Evolutionary conservation across 306 rosid genomes (phyloP), one percentile per base, ranked within the genome.

Genomic region (Inga leiocalycina): DNA sequence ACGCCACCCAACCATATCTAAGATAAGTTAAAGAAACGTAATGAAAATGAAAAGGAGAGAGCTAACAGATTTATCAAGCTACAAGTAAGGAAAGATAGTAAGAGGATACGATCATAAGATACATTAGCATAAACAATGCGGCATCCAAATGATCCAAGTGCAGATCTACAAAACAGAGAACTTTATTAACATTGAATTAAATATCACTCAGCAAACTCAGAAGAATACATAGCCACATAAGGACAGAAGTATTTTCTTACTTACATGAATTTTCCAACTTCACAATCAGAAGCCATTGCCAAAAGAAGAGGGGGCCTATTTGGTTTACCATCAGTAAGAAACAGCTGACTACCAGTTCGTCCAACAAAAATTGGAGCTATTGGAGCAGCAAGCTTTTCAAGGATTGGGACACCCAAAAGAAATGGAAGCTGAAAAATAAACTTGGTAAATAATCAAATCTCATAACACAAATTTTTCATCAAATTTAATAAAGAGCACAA

Each of bases 1-100:
- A 81, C 99, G 98, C 99, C 99, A 96, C 73, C 99, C 99, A 88
- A 93, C 99, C 98, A 96, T 93, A 85, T 96, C 99, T 96, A 84
- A 3, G 74, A 39, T 73, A 27, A 77, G 88, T 84, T 86, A 85
- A 88, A 83, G 90, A 88, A 83, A 81, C 85, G 30, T 39, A 81
- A 81, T 49, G 81, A 76, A 67, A 57, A 61, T 56, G 82, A 51
- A 49, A 68, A 78, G 73, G 75, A 80, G 41, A 78, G 74, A 66
- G 59, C 54, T 70, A 77, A 82, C 13, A 51, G 82, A 66, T 44
- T 69, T 57, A 81, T 70, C 51, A 73, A 56, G 67, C 45, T 73
- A 80, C 68, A 32, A 32, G 57, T 67, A 68, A 82, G 77, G 49
- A 75, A 81, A 66, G 52, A 81, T 57, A 82, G 61, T 20, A 82